Base-by-base conservation (phyloP, 148 eudicot species). In the Cornus florida region DNA sequence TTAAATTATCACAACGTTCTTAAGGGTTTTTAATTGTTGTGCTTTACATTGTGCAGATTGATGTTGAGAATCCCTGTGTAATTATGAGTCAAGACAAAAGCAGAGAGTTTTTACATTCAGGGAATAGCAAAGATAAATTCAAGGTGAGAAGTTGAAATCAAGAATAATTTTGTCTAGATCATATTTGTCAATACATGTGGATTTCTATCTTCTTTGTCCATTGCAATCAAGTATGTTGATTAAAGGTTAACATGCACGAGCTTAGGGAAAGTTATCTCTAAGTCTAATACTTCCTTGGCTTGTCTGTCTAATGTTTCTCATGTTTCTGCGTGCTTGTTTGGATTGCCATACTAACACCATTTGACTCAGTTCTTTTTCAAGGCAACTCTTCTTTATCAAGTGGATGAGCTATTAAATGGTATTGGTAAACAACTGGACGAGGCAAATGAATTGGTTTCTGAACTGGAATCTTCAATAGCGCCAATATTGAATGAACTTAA, bases 1-100 rank as follows among this genome's bases (percentile, higher is more conserved):
- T 43, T 62, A 11, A 79, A 66, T 64, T 67, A 11, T 83, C 9
- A 43, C 14, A 38, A 50, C 13, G 56, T 19, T 12, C 70, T 33
- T 39, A 48, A n/a, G 23, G 48, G 23, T 62, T 56, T 69, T 74
- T 13, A 75, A 59, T 65, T 48, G 43, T 46, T 81, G 41, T 72
- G 43, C 70, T 31, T 79, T 78, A 31, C 72, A 33, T 70, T 80
- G 70, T 87, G 82, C 88, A 97, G 99, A 94, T 97, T 86, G 99
- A 97, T 86, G 99, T 97, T 33, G 97, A 97, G 79, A 97, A 97
- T 89, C 99, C 99, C 72, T 97, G 99, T 81, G 97, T 94, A 41
- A 88, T 97, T 75, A 94, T 97, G 99, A 92, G 86, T 80, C 99
- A 97, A 90, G 99, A 97, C 82, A 97, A 97, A 89, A 97, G 99